Evolutionary conservation across 139 green algal genomes (phyloP).

Genomic region (Chlamydomonas sp.): DNA sequence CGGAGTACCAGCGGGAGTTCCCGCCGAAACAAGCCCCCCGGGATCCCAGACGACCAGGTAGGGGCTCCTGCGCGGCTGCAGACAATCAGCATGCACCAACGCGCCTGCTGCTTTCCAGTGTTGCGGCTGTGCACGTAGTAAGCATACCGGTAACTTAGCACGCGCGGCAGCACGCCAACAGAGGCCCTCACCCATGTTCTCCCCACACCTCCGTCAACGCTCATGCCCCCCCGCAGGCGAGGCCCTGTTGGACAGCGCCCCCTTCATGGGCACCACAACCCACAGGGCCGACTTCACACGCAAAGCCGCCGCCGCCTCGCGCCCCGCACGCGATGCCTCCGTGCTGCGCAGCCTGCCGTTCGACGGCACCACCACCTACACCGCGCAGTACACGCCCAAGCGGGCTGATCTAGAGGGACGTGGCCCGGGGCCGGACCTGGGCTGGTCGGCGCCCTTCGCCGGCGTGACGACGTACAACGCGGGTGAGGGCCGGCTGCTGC

Average conservation of each 20-base stretch:
- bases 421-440: not conserved
- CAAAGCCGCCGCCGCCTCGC: not conserved
- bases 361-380: constrained; percentile 29
- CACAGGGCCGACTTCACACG: constrained; percentile 30
- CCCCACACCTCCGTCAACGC: not conserved
- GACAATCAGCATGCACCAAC: too few relatives aligned
- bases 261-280: constrained; percentile 21
- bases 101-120: too few relatives aligned
- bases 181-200: too few relatives aligned
- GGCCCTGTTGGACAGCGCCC: not conserved
- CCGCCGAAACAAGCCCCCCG: not conserved
- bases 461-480: constrained; percentile 17
- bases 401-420: not conserved
- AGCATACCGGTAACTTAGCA: too few relatives aligned
- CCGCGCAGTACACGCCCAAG: not conserved
- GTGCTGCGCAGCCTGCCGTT: not conserved
- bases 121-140: too few relatives aligned
- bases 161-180: too few relatives aligned
- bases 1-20: constrained; percentile 17
- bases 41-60: not conserved
- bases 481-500: too few relatives aligned
- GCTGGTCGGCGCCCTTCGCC: constrained; percentile 7
- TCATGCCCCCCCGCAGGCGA: not conserved
- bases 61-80: not conserved
- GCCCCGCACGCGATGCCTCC: not conserved